Percentiles rank a stretch among this genome's conserved stretches.
Evolutionary conservation across 2,329 filamentous ascomycete genomes (phyloP).

Genomic region (Leptographium procerum): DNA sequence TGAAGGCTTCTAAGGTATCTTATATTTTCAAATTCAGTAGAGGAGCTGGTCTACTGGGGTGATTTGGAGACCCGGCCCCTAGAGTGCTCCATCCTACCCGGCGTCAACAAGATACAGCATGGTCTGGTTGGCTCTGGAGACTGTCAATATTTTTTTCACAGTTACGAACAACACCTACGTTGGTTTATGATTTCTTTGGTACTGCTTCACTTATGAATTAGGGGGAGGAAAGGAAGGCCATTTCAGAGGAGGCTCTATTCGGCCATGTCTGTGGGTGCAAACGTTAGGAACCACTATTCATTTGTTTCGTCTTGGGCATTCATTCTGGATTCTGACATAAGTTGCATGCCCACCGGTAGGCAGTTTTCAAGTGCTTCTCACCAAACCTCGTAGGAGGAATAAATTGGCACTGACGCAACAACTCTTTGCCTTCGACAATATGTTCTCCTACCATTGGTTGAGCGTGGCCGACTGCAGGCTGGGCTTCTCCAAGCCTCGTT

Average conservation of each 20-base stretch:
- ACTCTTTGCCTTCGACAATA: background rate
- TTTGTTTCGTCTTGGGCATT: too few species aligned
- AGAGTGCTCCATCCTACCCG: background rate
- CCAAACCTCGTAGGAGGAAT: background rate
- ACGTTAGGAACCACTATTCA: background rate
- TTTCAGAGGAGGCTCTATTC: background rate
- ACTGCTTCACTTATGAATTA: background rate
- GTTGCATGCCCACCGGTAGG: too few species aligned
- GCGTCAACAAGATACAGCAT: background rate
- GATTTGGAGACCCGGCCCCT: background rate
- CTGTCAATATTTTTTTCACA: background rate
- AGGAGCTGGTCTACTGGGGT: background rate
- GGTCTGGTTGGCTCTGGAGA: background rate
- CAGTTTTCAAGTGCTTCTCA: too few species aligned
- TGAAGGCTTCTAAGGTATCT: conserved; percentile 49
- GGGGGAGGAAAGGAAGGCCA: background rate
- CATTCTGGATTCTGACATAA: too few species aligned
- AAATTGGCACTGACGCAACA: too few species aligned
- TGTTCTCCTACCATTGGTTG: background rate
- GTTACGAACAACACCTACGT: background rate
- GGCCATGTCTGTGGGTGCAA: background rate
- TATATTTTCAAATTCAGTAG: background rate
- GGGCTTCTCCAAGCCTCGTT: background rate
- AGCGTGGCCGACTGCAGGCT: background rate
- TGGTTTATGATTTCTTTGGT: background rate